phyloP scores from a whole-genome alignment of 176 grass and related monocot species.

The Hordeum marinum region DNA sequence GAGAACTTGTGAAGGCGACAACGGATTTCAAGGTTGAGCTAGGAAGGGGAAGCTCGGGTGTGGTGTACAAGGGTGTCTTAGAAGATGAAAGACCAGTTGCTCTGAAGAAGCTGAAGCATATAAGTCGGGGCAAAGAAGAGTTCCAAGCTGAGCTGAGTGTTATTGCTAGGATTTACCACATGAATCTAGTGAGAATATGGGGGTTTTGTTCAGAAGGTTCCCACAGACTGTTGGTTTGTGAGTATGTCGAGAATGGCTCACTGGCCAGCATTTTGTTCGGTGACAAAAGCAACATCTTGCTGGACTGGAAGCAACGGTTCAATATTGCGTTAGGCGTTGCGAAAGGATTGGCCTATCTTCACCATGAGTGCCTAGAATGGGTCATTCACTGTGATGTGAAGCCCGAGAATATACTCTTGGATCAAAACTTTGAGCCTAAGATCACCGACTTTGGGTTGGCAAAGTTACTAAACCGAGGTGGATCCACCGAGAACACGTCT shows the following conservation, averaged over 20 bases:
- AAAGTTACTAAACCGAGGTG: background rate
- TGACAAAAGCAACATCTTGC: background rate
- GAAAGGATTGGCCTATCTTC: background rate
- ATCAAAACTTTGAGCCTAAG: background rate
- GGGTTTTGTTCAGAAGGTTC: conserved; percentile 36
- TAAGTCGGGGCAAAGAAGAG: conserved; percentile 15
- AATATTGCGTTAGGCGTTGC: background rate
- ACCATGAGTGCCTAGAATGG: background rate
- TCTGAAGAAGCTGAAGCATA: conserved; percentile 14
- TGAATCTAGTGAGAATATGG: conserved; percentile 49
- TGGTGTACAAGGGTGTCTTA: background rate
- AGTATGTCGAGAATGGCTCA: conserved; percentile 47
- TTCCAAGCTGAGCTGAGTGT: conserved; percentile 25
- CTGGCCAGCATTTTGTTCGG: conserved; percentile 33
- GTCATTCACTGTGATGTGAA: background rate
- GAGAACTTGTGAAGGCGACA: background rate
- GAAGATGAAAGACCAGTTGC: conserved; percentile 14
- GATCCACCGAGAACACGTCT: background rate
- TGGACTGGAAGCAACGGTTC: conserved; percentile 32
- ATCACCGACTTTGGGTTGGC: background rate
- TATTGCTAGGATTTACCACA: conserved; percentile 31
- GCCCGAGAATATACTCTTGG: background rate
- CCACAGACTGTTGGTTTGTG: conserved; percentile 32
- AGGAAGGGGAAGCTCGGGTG: conserved; percentile 3
- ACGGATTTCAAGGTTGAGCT: conserved; percentile 9